Evolutionary conservation across 163 green algal genomes (phyloP).

Genomic region (Coccomyxa subellipsoidea): DNA sequence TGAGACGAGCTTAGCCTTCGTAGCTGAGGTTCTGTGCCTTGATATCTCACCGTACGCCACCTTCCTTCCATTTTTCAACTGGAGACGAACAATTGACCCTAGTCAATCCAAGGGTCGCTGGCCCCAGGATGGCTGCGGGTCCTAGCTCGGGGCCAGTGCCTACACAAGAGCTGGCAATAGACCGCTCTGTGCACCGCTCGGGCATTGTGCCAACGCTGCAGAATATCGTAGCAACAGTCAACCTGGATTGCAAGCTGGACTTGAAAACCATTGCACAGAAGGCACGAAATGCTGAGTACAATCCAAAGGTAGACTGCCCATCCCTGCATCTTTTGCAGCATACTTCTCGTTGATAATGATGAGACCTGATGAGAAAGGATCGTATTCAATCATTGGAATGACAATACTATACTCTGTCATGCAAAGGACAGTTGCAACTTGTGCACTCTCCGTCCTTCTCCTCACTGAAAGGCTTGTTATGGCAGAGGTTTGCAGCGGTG

Average conservation of each 20-base stretch:
- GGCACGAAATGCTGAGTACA: conserved; percentile 98
- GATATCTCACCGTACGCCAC: too few relatives aligned
- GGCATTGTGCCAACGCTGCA: conserved; percentile 80
- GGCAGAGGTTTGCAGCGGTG: conserved; percentile 94
- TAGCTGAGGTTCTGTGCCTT: too few relatives aligned
- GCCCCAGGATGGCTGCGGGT: not conserved
- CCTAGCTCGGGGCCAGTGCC: not conserved
- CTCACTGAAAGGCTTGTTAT: too few relatives aligned
- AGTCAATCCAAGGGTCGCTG: not conserved
- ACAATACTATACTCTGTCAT: too few relatives aligned
- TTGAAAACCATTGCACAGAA: conserved; percentile 95
- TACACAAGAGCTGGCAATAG: not conserved
- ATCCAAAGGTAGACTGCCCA: conserved; percentile 82
- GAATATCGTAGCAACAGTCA: conserved; percentile 97
- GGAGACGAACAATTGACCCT: not conserved
- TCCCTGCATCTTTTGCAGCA: not conserved
- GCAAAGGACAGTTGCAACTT: too few relatives aligned
- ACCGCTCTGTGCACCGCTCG: conserved; percentile 15
- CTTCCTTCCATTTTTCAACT: too few relatives aligned
- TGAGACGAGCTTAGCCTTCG: too few relatives aligned
- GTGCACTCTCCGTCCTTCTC: too few relatives aligned
- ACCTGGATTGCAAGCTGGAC: conserved; percentile 91
- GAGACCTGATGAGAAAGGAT: too few relatives aligned
- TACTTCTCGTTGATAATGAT: too few relatives aligned
- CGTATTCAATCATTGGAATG: too few relatives aligned